Conservation (phyloP, 805 yeast species). For the Cyberlindnera sargentensis region DNA sequence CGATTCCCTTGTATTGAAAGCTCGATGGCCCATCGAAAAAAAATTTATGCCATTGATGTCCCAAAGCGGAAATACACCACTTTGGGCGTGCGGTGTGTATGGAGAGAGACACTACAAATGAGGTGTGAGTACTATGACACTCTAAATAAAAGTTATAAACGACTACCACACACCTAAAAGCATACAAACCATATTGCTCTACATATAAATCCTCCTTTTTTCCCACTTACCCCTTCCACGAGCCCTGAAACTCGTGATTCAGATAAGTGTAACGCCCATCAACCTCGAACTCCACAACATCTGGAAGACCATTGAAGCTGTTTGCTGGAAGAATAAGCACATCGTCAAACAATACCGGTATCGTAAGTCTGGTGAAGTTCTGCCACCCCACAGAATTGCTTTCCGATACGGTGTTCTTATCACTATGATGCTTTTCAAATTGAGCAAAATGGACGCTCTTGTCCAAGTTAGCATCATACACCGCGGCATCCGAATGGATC, state of each 20-base stretch:
- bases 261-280: conserved; percentile 9
- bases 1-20: too few relatives aligned
- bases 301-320: conserved; percentile 16
- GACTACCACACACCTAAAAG: too few relatives aligned
- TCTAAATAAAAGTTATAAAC: too few relatives aligned
- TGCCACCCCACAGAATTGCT: conserved; percentile 15
- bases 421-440: conserved; percentile 10
- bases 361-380: conserved; percentile 12
- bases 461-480: conserved; percentile 28
- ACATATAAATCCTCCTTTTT: too few relatives aligned
- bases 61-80: too few relatives aligned
- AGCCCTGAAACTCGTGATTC: conserved; percentile 17
- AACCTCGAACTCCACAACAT: conserved; percentile 7
- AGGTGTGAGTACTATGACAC: too few relatives aligned
- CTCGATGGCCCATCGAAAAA: too few relatives aligned
- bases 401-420: conserved; percentile 7
- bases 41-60: too few relatives aligned
- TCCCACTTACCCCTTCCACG: conserved; percentile 11
- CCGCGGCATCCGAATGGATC: background rate
- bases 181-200: too few relatives aligned
- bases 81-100: too few relatives aligned
- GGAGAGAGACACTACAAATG: too few relatives aligned
- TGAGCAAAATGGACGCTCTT: conserved; percentile 15
- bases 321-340: conserved; percentile 15
- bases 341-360: conserved; percentile 16